Conservation (phyloP, 2,329 filamentous ascomycete species). For the Colletotrichum horii region DNA sequence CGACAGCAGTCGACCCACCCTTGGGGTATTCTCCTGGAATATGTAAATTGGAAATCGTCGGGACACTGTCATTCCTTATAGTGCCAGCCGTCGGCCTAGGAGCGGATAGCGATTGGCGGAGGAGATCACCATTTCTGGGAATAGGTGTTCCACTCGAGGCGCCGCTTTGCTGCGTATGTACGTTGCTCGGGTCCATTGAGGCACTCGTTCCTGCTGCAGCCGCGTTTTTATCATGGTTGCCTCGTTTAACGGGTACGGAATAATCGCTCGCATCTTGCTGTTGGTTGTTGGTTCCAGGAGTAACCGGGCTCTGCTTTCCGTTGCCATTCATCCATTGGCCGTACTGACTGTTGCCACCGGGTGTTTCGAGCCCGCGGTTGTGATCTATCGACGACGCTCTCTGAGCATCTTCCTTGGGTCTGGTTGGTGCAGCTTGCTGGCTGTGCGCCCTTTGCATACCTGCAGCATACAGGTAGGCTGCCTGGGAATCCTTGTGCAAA, state of each 20-base stretch:
- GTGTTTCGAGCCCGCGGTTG: constrained; percentile 1
- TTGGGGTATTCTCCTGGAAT: constrained; percentile 72
- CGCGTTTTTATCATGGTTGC: background rate
- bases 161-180: background rate
- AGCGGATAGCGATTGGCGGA: constrained; percentile 4
- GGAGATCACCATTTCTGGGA: background rate
- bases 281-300: background rate
- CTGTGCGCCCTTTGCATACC: constrained; percentile 5
- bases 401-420: background rate
- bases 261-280: background rate
- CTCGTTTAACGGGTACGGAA: background rate
- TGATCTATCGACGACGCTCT: background rate
- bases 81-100: constrained; percentile 29
- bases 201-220: background rate
- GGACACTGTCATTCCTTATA: constrained; percentile 47
- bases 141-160: background rate
- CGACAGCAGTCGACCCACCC: background rate
- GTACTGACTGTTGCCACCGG: constrained; percentile 19
- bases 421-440: background rate
- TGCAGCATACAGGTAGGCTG: background rate
- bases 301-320: background rate
- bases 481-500: background rate
- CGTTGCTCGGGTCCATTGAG: background rate
- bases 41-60: constrained; percentile 69
- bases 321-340: constrained; percentile 16